Evolutionary conservation across 2,329 filamentous ascomycete genomes (phyloP).

Genomic region (Microcyclosporella mali): DNA sequence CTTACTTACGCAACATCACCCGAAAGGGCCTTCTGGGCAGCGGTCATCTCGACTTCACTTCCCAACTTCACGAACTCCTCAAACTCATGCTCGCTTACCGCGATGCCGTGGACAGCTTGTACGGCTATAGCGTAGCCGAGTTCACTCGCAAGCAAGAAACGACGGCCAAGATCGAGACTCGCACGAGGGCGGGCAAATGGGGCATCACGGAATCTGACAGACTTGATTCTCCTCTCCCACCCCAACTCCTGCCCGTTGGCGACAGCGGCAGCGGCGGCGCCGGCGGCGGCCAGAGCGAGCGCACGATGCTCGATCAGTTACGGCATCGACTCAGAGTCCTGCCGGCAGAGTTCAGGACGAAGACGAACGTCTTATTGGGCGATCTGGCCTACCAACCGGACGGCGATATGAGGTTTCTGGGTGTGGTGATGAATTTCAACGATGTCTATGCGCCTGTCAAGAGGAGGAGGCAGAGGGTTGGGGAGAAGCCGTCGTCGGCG

Average conservation of each 20-base stretch:
- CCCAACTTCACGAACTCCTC: slow-evolving; percentile 85
- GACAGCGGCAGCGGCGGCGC: slow-evolving; percentile 33
- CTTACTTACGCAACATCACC: slow-evolving; percentile 88
- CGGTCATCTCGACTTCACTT: slow-evolving; percentile 62
- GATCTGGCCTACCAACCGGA: slow-evolving; percentile 91
- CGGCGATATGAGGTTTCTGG: slow-evolving; percentile 89
- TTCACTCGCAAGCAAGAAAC: slow-evolving; percentile 87
- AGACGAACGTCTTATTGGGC: slow-evolving; percentile 75
- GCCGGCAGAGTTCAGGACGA: slow-evolving; percentile 66
- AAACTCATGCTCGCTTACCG: slow-evolving; percentile 92
- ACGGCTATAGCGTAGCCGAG: slow-evolving; percentile 90
- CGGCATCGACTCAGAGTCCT: slow-evolving; percentile 67
- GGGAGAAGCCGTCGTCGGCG: no score
- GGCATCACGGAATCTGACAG: slow-evolving; percentile 52
- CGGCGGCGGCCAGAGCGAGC: slow-evolving; percentile 41
- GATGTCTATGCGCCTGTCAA: slow-evolving; percentile 81
- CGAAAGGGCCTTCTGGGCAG: slow-evolving; percentile 90
- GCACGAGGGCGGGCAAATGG: slow-evolving; percentile 60
- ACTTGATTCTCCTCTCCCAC: slow-evolving; percentile 17
- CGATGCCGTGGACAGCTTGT: slow-evolving; percentile 87
- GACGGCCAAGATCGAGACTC: slow-evolving; percentile 63
- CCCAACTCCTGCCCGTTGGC: slow-evolving; percentile 38
- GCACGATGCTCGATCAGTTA: slow-evolving; percentile 67
- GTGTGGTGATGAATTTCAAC: slow-evolving; percentile 98
- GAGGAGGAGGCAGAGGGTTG: slow-evolving; percentile 42